Base-by-base conservation (phyloP, 2,329 filamentous ascomycete species). In the Amesomyces nigricolor region DNA sequence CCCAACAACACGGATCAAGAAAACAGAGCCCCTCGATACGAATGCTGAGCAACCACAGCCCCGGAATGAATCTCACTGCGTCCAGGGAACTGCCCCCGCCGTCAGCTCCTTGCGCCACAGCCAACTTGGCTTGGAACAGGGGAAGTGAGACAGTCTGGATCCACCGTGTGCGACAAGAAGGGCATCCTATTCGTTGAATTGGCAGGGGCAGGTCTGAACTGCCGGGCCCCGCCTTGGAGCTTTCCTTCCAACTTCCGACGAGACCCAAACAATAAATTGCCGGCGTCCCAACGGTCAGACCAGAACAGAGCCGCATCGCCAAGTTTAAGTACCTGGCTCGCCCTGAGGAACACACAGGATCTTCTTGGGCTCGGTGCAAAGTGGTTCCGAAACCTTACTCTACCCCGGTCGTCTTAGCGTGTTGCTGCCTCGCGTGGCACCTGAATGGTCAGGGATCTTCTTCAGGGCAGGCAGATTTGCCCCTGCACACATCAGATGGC, bases 361-460 rank as follows among this genome's bases (percentile, higher is more conserved):
- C 32, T 13, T 9, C 8, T 35, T 35, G 9, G 9, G 7, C 9
- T 10, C 32, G 32, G 32, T 4, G 32, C 9, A 35, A 13, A 9
- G 32, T 35, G 9, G 11, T 35, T 35, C 32, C 32, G 32, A 10
- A 35, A 35, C 9, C 6, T 35, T 35, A 13, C 32, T 35, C 6
- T 35, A 7, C 9, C 32, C 32, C 32, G 11, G 32, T 35, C n/a
- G n/a, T 14, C 2, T 22, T 17, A 48, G 32, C 48, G 43, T 46
- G 22, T 47, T 53, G 55, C 32, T 48, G 58, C 55, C 55, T 56
- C 14, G 48, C 32, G 42, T 54, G 50, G 58, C 54, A 37, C 49
- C 17, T 14, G 40, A 26, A 19, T 17, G 5, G 43, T 10, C 40
- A 42, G 42, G 47, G 53, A 44, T 51, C 9, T 7, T 17, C 11